These are phyloP conservation scores for Astrephomene gubernaculifera DNA, from an alignment of 139 green algal species.

Conservation along the genomic window DNA sequence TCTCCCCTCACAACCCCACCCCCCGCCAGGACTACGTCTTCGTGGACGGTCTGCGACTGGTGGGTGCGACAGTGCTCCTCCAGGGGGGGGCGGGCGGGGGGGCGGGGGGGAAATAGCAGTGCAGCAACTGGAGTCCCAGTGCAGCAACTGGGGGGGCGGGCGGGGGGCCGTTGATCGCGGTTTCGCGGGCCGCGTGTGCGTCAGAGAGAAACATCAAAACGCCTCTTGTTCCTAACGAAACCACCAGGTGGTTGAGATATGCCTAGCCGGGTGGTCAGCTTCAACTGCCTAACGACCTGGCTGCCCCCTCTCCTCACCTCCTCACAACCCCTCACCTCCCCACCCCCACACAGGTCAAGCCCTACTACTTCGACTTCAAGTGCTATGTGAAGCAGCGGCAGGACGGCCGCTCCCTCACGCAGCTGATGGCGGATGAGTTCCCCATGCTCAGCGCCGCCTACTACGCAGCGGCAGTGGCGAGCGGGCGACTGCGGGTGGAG, in stretches of 20 bases:
- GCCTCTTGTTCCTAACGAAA: too few species aligned
- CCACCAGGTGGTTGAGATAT: too few species aligned
- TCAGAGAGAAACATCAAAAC: too few species aligned
- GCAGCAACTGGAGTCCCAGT: too few species aligned
- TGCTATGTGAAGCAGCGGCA: conserved; percentile 80
- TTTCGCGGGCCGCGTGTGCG: too few species aligned
- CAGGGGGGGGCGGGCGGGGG: neutral
- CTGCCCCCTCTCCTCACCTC: neutral
- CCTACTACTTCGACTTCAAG: conserved; percentile 92
- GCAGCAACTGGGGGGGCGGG: too few species aligned
- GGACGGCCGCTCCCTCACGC: conserved; percentile 72
- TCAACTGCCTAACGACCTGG: too few species aligned
- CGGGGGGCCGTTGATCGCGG: too few species aligned
- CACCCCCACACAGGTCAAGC: conserved; percentile 70
- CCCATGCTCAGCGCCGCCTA: conserved; percentile 67
- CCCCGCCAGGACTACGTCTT: conserved; percentile 41
- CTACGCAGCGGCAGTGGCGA: conserved; percentile 71
- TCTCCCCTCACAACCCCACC: neutral
- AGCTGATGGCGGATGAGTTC: conserved; percentile 85
- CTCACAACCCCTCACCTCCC: neutral
- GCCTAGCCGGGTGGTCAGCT: too few species aligned
- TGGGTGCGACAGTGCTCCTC: conserved; percentile 27
- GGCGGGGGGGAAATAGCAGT: too few species aligned
- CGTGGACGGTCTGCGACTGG: conserved; percentile 45
- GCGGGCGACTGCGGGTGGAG: conserved; percentile 77